Evolutionary conservation across 2,329 filamentous ascomycete genomes (phyloP).

Genomic region (Nemania abortiva): DNA sequence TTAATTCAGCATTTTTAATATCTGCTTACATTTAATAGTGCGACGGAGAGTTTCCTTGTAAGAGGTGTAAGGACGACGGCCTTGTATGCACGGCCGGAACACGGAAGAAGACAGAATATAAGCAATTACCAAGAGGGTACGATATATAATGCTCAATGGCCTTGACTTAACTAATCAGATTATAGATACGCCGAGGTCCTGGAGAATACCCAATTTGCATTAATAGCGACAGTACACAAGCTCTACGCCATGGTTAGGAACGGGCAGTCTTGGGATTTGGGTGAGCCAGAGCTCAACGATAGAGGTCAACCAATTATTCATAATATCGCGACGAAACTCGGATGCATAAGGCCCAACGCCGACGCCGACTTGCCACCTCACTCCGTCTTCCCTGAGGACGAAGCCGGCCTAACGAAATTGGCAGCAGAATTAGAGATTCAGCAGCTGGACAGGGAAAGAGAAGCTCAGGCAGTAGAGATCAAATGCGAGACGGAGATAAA

Average conservation of each 20-base stretch:
- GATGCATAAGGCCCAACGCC: conserved; percentile 72
- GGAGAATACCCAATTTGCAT: conserved; percentile 73
- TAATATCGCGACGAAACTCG: conserved; percentile 73
- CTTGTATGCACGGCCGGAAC: conserved; percentile 73
- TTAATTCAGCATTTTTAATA: background rate
- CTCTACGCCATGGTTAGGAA: conserved; percentile 73
- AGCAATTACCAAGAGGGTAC: conserved; percentile 73
- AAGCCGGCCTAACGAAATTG: conserved; percentile 67
- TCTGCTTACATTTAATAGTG: conserved; percentile 58
- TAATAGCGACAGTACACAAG: conserved; percentile 74
- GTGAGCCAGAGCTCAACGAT: conserved; percentile 73
- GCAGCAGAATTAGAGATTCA: conserved; percentile 66
- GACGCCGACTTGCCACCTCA: conserved; percentile 70
- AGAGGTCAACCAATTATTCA: conserved; percentile 73
- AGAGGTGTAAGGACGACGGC: conserved; percentile 74
- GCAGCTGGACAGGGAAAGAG: conserved; percentile 55
- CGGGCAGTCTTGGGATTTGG: conserved; percentile 69
- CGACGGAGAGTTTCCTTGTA: conserved; percentile 74
- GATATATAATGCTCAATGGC: conserved; percentile 40
- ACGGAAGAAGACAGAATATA: conserved; percentile 76
- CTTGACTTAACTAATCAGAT: conserved; percentile 21
- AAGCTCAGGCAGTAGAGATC: conserved; percentile 49
- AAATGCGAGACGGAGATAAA: conserved; percentile 54
- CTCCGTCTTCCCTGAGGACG: conserved; percentile 71
- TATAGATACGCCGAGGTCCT: conserved; percentile 72